Conservation (phyloP, 1,284 basidiomycete genomes). For the Apiotrichum porosum region DNA sequence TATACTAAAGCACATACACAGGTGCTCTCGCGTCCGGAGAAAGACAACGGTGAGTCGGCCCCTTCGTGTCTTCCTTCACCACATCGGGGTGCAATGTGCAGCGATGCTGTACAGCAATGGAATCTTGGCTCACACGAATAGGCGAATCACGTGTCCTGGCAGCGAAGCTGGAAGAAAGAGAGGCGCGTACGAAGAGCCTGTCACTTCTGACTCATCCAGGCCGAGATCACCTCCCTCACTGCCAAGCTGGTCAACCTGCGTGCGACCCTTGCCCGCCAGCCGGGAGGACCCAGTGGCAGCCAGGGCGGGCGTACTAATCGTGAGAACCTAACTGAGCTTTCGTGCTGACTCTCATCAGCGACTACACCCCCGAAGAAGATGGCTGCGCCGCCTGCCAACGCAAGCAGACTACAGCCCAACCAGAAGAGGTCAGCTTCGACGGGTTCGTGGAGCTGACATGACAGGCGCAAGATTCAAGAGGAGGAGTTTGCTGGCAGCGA, state of each 20-base stretch:
- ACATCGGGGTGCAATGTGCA: too few species aligned
- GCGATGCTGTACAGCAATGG: too few species aligned
- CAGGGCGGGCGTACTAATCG: too few species aligned
- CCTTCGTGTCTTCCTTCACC: too few species aligned
- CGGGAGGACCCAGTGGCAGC: not conserved
- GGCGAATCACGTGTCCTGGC: constrained; percentile 1
- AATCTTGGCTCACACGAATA: not conserved
- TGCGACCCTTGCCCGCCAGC: constrained; percentile 5
- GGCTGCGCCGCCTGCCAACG: constrained; percentile 6
- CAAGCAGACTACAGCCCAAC: constrained; percentile 14
- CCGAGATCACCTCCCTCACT: constrained; percentile 1
- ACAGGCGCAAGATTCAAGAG: constrained; percentile 11
- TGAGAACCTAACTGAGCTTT: too few species aligned
- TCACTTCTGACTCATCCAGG: not conserved
- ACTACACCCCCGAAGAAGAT: not conserved
- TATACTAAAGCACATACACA: not conserved
- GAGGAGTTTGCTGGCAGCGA: constrained; percentile 14
- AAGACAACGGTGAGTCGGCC: not conserved
- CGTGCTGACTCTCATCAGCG: not conserved
- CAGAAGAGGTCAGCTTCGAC: constrained; percentile 7
- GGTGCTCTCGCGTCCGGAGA: constrained; percentile 1
- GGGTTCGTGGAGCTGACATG: not conserved
- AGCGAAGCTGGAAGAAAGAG: constrained; percentile 6
- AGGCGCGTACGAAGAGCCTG: not conserved
- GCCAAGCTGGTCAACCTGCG: constrained; percentile 4